Evolutionary conservation across 306 rosid species (phyloP), one percentile per base, ranked within the genome.

Genomic region (Carpinus viminea): DNA sequence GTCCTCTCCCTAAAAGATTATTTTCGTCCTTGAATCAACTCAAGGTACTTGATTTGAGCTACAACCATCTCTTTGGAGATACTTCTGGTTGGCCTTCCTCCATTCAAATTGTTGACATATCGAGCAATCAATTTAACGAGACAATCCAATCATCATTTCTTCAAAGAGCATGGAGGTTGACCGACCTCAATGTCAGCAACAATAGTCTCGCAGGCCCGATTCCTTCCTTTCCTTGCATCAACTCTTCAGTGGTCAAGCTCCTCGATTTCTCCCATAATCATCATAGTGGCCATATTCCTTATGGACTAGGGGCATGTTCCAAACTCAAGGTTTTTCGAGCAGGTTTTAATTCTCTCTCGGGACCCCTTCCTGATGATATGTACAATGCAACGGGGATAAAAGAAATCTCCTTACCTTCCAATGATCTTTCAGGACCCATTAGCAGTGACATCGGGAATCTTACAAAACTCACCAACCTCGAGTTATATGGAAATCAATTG

Each of bases 21-120:
- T 75, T 75, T 70, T 61, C 36, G 26, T 61, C 68, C 43, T 46
- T 75, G 52, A 31, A 12, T 24, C 72, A 8, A 3, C 79, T 75
- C n/a, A 7, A 57, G n/a, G 17, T 75, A 7, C 59, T 75, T 16
- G 79, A 75, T 28, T 61, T 75, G 60, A 75, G 72, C 56, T 75
- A 13, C 51, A 75, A 75, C 59, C 17, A 26, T 75, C 54, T 75
- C 2, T 60, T 8, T 46, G 78, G 72, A 47, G 56, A 51, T 51
- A 48, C 53, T 1, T 17, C 55, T 47, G 51, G 3, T 10, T 47
- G 51, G 11, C 51, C 13, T 47, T 1, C 4, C 38, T n/a, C 38
- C 56, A 21, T 66, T 15, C 28, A 9, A 24, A 15, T 20, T 1
- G 8, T 77, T 28, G 74, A 68, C 16, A 66, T 68, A 43, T 77